Base-by-base conservation (phyloP, 495 filamentous ascomycete species). In the Daldinia childiae region DNA sequence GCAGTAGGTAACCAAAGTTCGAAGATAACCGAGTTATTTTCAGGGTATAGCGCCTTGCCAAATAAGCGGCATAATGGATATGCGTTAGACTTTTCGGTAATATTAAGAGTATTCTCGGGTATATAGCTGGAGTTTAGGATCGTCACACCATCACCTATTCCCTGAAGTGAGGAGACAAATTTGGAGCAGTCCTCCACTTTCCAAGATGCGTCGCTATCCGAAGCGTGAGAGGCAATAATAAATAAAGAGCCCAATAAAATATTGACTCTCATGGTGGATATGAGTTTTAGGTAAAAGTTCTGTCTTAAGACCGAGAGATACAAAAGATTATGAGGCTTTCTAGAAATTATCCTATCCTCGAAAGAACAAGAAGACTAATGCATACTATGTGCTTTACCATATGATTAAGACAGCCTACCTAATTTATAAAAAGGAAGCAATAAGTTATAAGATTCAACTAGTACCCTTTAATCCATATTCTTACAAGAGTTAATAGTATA, bases 1-100 rank as follows among this genome's bases (percentile, higher is more conserved):
- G 50, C 7, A 9, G 64, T 48, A 1, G 79, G 80, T 0, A 80
- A 57, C 71, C 71, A 79, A 4, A 80, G 59, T 43, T 80, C 76
- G 21, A 69, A 73, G 26, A 66, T 48, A 12, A 73, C 62, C 3
- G 66, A 69, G 17, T 73, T 69, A 8, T 73, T 66, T 3, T 50
- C 21, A 1, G 57, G 36, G 24, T 73, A 69, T 6, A 62, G 66
- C 6, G 59, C 56, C 26, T 43, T 34, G n/a, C 66, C 70, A 32
- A 65, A 65, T 9, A 73, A 24, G 17, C 61, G 70, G 5, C 70
- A 73, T 27, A 62, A 26, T 3, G 70, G 61, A 39, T 57, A 12
- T 50, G 21, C 21, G 36, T 73, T 73, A 45, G 61, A 24, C 8
- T 48, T 61, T 30, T 56, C 55, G 24, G 56, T 62, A n/a, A 62